These are phyloP conservation scores for Lumnitzera racemosa DNA, from an alignment of 345 rosid genomes.

Conservation along the genomic window DNA sequence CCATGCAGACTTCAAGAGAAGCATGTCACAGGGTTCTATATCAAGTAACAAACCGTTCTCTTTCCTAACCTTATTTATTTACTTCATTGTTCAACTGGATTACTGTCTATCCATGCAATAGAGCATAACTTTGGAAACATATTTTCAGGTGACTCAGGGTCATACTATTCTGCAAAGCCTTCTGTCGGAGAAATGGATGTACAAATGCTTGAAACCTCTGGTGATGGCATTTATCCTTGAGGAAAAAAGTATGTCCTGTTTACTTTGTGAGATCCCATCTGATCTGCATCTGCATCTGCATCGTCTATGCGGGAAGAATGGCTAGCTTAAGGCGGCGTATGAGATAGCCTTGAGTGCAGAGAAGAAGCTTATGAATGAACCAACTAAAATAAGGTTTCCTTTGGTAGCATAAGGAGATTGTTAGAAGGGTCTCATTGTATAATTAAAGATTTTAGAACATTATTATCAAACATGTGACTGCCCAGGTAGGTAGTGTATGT, in stretches of 20 bases:
- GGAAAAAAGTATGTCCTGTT: not conserved
- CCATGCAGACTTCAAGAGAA: slow-evolving; percentile 27
- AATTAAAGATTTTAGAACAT: no score
- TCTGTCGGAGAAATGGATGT: slow-evolving; percentile 36
- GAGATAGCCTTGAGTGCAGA: no score
- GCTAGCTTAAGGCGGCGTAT: no score
- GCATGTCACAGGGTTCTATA: slow-evolving; percentile 26
- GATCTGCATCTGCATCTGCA: no score
- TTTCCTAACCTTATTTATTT: not conserved
- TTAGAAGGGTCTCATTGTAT: no score
- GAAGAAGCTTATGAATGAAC: no score
- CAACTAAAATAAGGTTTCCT: no score
- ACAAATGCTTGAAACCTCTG: slow-evolving; percentile 55
- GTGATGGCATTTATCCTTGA: slow-evolving; percentile 72
- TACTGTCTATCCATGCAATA: no score
- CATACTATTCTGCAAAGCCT: not conserved
- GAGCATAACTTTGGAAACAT: not conserved
- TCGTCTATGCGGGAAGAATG: no score
- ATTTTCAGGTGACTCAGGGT: slow-evolving; percentile 6
- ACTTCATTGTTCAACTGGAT: not conserved
- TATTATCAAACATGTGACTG: slow-evolving; percentile 28
- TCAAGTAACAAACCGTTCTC: slow-evolving; percentile 19
- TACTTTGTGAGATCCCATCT: no score
- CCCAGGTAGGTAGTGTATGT: slow-evolving; percentile 92
- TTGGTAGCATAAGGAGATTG: no score